phyloP scores from a whole-genome alignment of 176 grass and related monocot species.

The Pontederia paniculata region DNA sequence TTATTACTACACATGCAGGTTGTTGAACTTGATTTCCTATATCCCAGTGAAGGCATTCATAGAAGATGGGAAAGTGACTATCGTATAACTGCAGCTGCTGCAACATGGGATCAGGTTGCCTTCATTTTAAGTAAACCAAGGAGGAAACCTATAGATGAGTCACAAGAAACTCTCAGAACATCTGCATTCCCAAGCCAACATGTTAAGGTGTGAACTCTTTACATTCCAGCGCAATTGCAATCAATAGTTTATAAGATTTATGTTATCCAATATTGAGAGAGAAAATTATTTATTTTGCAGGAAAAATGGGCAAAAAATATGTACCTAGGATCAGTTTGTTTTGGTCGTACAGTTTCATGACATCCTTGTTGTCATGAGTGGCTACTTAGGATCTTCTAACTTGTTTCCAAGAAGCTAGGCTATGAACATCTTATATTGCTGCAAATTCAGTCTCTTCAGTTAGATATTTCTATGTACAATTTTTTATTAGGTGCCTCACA shows the following conservation, averaged over 20 bases:
- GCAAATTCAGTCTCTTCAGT: no score
- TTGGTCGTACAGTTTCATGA: slow-evolving; percentile 3
- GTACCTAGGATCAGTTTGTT: slow-evolving; percentile 88
- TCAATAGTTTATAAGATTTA: background rate
- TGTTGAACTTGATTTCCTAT: slow-evolving; percentile 94
- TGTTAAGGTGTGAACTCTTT: slow-evolving; percentile 50
- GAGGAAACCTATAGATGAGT: slow-evolving; percentile 60
- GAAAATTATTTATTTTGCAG: slow-evolving; percentile 37
- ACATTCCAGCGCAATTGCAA: background rate
- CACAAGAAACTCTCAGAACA: slow-evolving; percentile 87
- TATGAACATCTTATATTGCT: background rate
- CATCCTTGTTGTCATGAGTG: background rate
- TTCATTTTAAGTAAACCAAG: slow-evolving; percentile 79
- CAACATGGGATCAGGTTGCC: slow-evolving; percentile 82
- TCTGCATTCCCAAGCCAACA: slow-evolving; percentile 78
- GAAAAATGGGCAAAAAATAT: slow-evolving; percentile 95
- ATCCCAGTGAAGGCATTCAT: slow-evolving; percentile 96
- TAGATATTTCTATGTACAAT: no score
- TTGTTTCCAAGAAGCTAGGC: background rate
- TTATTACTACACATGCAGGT: slow-evolving; percentile 37
- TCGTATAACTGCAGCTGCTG: slow-evolving; percentile 80
- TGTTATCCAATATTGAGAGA: slow-evolving; percentile 6
- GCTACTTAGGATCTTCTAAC: no score
- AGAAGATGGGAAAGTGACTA: slow-evolving; percentile 80
- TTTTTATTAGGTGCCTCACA: background rate